These are phyloP conservation scores for Sporothrix brunneoviolacea DNA, from an alignment of 2,329 filamentous ascomycete species.

Conservation along the genomic window DNA sequence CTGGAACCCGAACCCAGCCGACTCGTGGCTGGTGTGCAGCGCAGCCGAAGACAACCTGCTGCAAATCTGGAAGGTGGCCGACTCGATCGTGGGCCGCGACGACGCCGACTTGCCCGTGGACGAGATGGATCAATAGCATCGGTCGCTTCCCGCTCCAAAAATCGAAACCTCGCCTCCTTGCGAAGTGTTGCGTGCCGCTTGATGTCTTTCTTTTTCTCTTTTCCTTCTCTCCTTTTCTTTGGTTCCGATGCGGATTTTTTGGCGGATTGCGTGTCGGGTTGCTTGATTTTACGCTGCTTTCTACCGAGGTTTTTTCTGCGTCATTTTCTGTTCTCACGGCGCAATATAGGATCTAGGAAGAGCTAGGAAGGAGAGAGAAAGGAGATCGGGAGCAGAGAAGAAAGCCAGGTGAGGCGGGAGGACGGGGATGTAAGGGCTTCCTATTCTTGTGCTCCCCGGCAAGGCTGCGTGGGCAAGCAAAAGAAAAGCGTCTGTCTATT, in stretches of 20 bases:
- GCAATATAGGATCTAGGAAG: constrained; percentile 4
- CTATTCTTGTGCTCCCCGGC: no score
- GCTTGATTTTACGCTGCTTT: no score
- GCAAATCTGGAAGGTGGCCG: constrained; percentile 86
- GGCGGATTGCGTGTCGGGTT: background rate
- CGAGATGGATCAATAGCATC: constrained; percentile 52
- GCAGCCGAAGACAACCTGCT: constrained; percentile 95
- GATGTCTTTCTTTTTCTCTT: background rate
- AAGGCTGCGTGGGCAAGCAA: no score
- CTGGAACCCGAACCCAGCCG: constrained; percentile 92
- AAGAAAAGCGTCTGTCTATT: no score
- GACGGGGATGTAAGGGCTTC: no score
- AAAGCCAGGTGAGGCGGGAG: background rate
- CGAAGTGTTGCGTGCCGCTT: background rate
- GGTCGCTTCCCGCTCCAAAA: no score
- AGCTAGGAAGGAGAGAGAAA: no score
- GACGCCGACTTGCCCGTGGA: constrained; percentile 68
- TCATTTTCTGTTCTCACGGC: constrained; percentile 1
- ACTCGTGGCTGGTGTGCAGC: constrained; percentile 93
- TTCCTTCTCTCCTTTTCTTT: background rate
- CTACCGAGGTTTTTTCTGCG: no score
- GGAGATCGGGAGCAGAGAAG: background rate
- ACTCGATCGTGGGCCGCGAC: constrained; percentile 73
- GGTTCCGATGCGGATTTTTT: background rate
- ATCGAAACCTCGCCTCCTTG: no score